Evolutionary conservation across 2,329 filamentous ascomycete genomes (phyloP).

Genomic region (Akanthomyces muscarius): DNA sequence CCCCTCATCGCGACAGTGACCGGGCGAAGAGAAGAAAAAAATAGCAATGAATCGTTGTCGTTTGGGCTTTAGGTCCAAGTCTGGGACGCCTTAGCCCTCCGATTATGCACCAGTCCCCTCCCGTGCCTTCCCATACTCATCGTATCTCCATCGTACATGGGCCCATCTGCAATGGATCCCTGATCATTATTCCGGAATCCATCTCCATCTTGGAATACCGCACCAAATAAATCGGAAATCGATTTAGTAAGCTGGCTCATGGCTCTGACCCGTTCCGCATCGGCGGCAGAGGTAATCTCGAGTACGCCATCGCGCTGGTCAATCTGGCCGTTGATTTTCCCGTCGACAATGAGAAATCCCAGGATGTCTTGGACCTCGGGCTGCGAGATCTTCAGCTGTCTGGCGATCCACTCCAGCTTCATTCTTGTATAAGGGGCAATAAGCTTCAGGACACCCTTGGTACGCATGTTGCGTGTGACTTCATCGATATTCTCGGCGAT

Average conservation of each 20-base stretch:
- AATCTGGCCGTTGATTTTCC: conserved; percentile 81
- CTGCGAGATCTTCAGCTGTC: conserved; percentile 79
- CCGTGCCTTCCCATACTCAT: conserved; percentile 5
- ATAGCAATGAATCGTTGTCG: not conserved
- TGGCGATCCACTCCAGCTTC: conserved; percentile 81
- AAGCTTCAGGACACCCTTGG: conserved; percentile 87
- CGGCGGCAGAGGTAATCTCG: conserved; percentile 69
- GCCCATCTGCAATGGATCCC: conserved; percentile 26
- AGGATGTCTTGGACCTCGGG: conserved; percentile 91
- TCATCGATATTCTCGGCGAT: conserved; percentile 99
- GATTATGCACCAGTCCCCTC: not conserved
- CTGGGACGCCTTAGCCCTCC: not conserved
- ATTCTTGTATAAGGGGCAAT: conserved; percentile 95
- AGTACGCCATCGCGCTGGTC: conserved; percentile 84
- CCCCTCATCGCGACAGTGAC: not conserved
- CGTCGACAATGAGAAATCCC: conserved; percentile 89
- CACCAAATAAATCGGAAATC: conserved; percentile 63
- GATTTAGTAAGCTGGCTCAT: conserved; percentile 69
- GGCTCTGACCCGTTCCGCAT: conserved; percentile 69
- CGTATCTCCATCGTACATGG: conserved; percentile 18
- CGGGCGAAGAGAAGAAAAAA: not conserved
- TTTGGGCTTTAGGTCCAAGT: not conserved
- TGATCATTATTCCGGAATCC: conserved; percentile 49
- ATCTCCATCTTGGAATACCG: conserved; percentile 74
- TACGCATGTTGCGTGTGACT: conserved; percentile 96